Conservation (phyloP, 441 rosid species). For the Populus hybrid region DNA sequence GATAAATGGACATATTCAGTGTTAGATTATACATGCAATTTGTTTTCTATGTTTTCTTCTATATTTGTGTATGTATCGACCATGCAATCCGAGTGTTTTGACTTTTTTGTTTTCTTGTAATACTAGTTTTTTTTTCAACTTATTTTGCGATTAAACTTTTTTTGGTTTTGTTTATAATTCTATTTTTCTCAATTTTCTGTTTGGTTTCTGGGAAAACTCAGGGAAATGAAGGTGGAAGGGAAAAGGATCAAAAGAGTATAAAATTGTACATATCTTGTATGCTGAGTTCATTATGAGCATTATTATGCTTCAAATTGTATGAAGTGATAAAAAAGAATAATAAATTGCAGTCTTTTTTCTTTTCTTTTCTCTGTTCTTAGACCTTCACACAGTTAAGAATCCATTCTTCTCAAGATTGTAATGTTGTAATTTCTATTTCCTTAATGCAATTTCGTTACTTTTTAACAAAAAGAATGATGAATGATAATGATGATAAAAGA, state of each 20-base stretch:
- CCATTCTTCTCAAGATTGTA: not conserved
- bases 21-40: not conserved
- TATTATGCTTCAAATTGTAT: not conserved
- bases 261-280: not conserved
- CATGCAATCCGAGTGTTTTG: conserved; percentile 1
- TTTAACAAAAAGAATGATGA: no score
- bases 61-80: not conserved
- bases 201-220: conserved; percentile 6
- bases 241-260: not conserved
- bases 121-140: not conserved
- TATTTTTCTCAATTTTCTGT: not conserved
- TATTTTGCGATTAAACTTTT: not conserved
- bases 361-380: not conserved
- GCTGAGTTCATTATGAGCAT: not conserved
- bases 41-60: not conserved
- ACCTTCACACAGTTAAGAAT: not conserved
- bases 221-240: not conserved
- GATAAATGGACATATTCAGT: not conserved
- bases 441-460: not conserved
- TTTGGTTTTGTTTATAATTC: not conserved
- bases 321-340: not conserved
- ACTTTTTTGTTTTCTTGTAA: not conserved
- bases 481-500: not conserved
- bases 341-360: not conserved
- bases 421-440: not conserved